phyloP scores from a whole-genome alignment of 768 basidiomycete species.

The Leccinum disarticulatum region DNA sequence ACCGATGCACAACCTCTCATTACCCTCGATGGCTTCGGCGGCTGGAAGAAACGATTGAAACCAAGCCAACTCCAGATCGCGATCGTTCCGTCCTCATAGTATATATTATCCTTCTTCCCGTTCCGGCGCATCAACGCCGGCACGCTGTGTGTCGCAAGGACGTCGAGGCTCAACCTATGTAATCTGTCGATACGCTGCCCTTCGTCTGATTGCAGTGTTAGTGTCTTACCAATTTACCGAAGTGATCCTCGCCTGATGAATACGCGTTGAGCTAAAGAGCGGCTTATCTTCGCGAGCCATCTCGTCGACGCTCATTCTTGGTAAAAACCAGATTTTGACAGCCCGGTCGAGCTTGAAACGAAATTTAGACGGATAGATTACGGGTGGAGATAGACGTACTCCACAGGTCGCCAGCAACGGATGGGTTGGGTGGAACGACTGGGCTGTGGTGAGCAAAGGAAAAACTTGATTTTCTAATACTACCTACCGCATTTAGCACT shows the following conservation, averaged over 20 bases:
- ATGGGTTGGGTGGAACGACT: constrained; percentile 68
- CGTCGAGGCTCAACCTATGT: constrained; percentile 56
- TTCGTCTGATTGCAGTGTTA: neutral
- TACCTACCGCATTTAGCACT: constrained; percentile 60
- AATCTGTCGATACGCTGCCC: neutral
- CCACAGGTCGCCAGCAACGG: constrained; percentile 79
- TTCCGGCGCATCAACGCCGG: constrained; percentile 45
- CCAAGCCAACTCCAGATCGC: constrained; percentile 70
- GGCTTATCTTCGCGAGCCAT: constrained; percentile 72
- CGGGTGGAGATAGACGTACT: constrained; percentile 40
- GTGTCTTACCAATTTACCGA: constrained; percentile 59
- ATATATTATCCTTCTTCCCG: constrained; percentile 21
- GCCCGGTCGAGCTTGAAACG: constrained; percentile 60
- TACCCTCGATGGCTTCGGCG: constrained; percentile 33
- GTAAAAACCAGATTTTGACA: constrained; percentile 74
- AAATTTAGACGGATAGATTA: constrained; percentile 1
- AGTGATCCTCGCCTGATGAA: constrained; percentile 65
- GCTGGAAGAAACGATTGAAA: constrained; percentile 60
- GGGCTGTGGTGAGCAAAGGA: constrained; percentile 2
- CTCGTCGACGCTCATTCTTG: constrained; percentile 35
- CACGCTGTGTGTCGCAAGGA: constrained; percentile 53
- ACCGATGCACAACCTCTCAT: constrained; percentile 65
- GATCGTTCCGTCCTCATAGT: constrained; percentile 49
- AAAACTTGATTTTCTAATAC: neutral
- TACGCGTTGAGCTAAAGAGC: constrained; percentile 62